These are phyloP conservation scores for Jamesozyma rosinii DNA, from an alignment of 805 yeast genomes.

Conservation along the genomic window DNA sequence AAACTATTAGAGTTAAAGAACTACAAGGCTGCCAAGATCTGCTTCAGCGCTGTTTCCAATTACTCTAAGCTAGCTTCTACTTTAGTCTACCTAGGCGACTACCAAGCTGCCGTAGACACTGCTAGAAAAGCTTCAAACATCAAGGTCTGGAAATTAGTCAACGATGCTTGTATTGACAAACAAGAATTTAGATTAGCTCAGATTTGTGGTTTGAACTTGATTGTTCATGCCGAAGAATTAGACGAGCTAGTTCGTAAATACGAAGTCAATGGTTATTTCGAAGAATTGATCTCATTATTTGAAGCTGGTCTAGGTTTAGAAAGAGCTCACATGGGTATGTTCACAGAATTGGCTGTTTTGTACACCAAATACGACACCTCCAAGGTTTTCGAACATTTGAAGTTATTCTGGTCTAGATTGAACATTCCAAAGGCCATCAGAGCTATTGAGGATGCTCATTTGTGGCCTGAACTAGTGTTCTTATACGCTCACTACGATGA, in stretches of 20 bases:
- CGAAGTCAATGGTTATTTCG: conserved; percentile 84
- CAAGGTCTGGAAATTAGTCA: conserved; percentile 94
- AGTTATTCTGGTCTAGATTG: conserved; percentile 94
- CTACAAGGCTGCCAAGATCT: conserved; percentile 86
- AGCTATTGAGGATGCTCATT: conserved; percentile 86
- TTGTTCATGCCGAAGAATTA: conserved; percentile 94
- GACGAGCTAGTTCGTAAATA: conserved; percentile 80
- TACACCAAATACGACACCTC: conserved; percentile 87
- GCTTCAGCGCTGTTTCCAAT: conserved; percentile 79
- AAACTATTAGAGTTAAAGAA: conserved; percentile 69
- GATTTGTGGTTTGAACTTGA: conserved; percentile 94
- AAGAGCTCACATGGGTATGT: conserved; percentile 99
- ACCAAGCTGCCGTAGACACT: conserved; percentile 95
- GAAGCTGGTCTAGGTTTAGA: conserved; percentile 94
- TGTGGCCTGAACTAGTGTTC: conserved; percentile 94
- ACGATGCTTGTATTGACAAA: conserved; percentile 90
- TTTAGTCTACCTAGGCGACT: conserved; percentile 81
- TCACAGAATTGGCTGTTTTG: conserved; percentile 85
- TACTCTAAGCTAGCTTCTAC: conserved; percentile 97
- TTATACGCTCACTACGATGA: conserved; percentile 96
- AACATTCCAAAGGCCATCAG: conserved; percentile 94
- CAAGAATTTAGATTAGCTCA: conserved; percentile 94
- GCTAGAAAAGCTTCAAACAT: conserved; percentile 95
- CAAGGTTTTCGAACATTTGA: conserved; percentile 90
- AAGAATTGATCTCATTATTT: conserved; percentile 81